A percentile compares a stretch with the other conserved stretches of the same genome.
phyloP scores from a whole-genome alignment of 2,329 filamentous ascomycete species.

The Cordyceps fumosorosea region DNA sequence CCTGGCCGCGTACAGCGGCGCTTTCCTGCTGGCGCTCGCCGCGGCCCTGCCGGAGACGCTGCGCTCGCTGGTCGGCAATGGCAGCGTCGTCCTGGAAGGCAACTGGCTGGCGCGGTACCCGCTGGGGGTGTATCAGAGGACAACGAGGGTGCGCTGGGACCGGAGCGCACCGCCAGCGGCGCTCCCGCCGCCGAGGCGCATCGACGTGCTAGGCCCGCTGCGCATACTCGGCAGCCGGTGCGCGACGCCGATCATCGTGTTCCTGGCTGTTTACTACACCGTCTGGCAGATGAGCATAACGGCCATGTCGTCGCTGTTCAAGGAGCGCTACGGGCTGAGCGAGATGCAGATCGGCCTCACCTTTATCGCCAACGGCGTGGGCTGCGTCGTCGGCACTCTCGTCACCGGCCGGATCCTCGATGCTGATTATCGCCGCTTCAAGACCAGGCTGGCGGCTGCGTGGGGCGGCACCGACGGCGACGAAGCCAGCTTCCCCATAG shows the following conservation, averaged over 20 bases:
- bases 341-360: conserved; percentile 42
- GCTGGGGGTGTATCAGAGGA: conserved; percentile 26
- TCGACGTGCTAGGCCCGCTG: conserved; percentile 40
- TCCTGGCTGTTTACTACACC: conserved; percentile 43
- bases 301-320: conserved; percentile 43
- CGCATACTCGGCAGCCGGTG: conserved; percentile 40
- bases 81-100: conserved; percentile 19
- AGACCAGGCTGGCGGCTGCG: conserved; percentile 15
- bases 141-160: conserved; percentile 17
- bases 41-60: conserved; percentile 41
- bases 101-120: conserved; percentile 23
- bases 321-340: conserved; percentile 33
- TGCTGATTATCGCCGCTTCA: conserved; percentile 40
- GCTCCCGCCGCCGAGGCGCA: conserved; percentile 20
- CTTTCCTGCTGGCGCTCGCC: conserved; percentile 32
- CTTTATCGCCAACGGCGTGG: conserved; percentile 49
- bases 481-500: conserved; percentile 34
- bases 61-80: conserved; percentile 38
- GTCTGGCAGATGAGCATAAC: conserved; percentile 52
- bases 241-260: conserved; percentile 38
- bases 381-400: conserved; percentile 47
- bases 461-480: conserved; percentile 2
- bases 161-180: conserved; percentile 3
- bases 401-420: conserved; percentile 47
- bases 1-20: conserved; percentile 35